Base-by-base conservation (phyloP, 1,284 basidiomycete species). In the Mycena citricolor region DNA sequence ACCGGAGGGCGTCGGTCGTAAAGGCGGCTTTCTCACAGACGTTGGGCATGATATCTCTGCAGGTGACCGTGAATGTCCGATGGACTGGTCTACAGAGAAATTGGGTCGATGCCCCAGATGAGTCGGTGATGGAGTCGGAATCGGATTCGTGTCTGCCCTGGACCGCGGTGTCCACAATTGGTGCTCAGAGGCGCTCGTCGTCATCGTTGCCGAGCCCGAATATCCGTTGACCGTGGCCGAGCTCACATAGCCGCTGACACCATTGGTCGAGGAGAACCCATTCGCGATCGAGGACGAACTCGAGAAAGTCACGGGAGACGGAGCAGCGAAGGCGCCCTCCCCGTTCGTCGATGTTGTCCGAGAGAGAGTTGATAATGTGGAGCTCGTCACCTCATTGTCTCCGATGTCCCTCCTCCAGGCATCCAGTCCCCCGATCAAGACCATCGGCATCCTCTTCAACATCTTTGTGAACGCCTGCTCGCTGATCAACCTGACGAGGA, bases 401-500 rank as follows among this genome's bases (percentile, higher is more conserved):
- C 80, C 77, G 40, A 89, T 69, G 41, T 86, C 80, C 42, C 70
- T 70, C 54, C 76, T 77, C 94, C 94, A 99, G 1, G 83, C 86
- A 32, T 86, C 78, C 42, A 92, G 72, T 1, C 95, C 95, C 1
- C 95, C 95, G 7, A 87, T 73, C 14, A 99, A 76, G 49, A 97
- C 66, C 60, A 92, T 81, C 0, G 95, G 94, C 52, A 81, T 78
- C 32, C 88, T 74, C 57, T 85, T 82, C 28, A 97, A 68, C 43
- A 76, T 69, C 65, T 87, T 92, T 47, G 70, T 67, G 59, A 88
- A 90, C 19, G 84, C 83, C 21, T 71, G 71, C 55, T 87, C 86
- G 62, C 79, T 84, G 31, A 95, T 88, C 4, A 84, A 76, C 12
- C 75, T 69, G 45, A 82, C 72, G 24, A 94, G 73, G 10, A 71